phyloP scores from a whole-genome alignment of 2,329 filamentous ascomycete genomes.

The Dothiorella sarmentorum region DNA sequence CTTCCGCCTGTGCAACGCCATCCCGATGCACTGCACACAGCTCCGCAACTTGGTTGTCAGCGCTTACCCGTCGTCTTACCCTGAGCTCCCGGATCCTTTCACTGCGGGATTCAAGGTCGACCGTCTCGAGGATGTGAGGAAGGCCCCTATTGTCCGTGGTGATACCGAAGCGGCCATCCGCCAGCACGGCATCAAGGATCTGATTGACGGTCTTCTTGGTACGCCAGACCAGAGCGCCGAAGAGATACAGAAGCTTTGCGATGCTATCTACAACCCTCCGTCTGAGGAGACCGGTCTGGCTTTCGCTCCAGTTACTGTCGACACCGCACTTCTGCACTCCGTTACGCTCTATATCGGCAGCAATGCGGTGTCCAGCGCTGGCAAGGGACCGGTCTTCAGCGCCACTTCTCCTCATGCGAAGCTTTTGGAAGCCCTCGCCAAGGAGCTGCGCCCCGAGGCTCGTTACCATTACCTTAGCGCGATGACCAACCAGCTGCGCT shows the following conservation, averaged over 20 bases:
- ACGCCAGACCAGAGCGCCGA: conserved; percentile 63
- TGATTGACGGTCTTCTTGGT: conserved; percentile 51
- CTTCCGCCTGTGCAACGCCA: conserved; percentile 72
- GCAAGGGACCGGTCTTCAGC: conserved; percentile 63
- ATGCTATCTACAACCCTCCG: conserved; percentile 63
- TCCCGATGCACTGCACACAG: conserved; percentile 81
- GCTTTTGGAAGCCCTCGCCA: conserved; percentile 71
- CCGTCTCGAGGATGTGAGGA: conserved; percentile 68
- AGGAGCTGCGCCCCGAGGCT: conserved; percentile 70
- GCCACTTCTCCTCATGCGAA: conserved; percentile 64
- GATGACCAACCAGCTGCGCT: conserved; percentile 88
- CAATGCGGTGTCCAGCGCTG: conserved; percentile 61
- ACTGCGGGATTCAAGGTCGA: conserved; percentile 73
- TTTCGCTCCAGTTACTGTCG: conserved; percentile 63
- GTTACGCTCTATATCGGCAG: conserved; percentile 80
- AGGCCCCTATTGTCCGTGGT: conserved; percentile 62
- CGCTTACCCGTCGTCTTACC: conserved; percentile 67
- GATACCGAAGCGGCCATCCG: conserved; percentile 55
- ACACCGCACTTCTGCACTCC: conserved; percentile 71
- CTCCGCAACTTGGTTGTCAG: conserved; percentile 84
- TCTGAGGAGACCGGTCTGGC: conserved; percentile 62
- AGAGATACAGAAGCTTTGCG: conserved; percentile 70
- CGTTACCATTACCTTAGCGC: conserved; percentile 81
- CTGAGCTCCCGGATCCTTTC: conserved; percentile 71
- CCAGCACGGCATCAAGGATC: conserved; percentile 51